Conservation (phyloP, 2,329 filamentous ascomycete species). For the Scedosporium dehoogii region DNA sequence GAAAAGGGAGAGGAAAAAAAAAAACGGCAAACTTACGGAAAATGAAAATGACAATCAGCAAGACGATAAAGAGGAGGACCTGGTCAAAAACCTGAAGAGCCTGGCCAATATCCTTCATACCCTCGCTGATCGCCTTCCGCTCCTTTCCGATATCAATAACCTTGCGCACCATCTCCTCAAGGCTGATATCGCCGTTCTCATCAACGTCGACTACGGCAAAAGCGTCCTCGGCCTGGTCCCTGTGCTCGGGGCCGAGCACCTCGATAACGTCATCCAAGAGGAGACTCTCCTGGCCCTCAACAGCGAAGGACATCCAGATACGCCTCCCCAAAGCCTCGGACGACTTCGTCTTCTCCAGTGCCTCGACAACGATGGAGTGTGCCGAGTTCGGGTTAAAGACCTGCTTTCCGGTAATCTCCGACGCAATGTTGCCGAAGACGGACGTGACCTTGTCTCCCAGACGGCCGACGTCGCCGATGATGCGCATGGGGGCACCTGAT, state of each 20-base stretch:
- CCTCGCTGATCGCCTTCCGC: slow-evolving; percentile 78
- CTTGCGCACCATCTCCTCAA: slow-evolving; percentile 91
- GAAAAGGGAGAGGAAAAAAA: neutral
- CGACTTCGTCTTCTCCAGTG: slow-evolving; percentile 72
- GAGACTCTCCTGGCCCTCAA: slow-evolving; percentile 75
- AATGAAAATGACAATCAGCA: slow-evolving; percentile 72
- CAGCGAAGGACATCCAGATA: slow-evolving; percentile 97
- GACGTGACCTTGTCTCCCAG: slow-evolving; percentile 91
- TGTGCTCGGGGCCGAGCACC: slow-evolving; percentile 68
- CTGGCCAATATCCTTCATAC: slow-evolving; percentile 96
- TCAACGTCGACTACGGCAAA: slow-evolving; percentile 77
- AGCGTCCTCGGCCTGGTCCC: slow-evolving; percentile 73
- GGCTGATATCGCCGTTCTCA: slow-evolving; percentile 83
- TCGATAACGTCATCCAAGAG: slow-evolving; percentile 75
- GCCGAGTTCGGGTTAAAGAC: slow-evolving; percentile 88
- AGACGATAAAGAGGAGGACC: slow-evolving; percentile 70
- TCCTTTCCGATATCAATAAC: slow-evolving; percentile 76
- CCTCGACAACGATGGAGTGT: slow-evolving; percentile 81
- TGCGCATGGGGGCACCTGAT: slow-evolving; percentile 64
- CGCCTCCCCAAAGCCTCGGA: slow-evolving; percentile 89
- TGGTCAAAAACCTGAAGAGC: slow-evolving; percentile 86
- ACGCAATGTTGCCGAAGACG: slow-evolving; percentile 84
- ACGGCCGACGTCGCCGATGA: slow-evolving; percentile 69
- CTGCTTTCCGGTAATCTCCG: slow-evolving; percentile 90
- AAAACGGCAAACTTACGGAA: slow-evolving; percentile 47